Evolutionary conservation across 1,284 basidiomycete species (phyloP).

Genomic region (Prillingera fragicola): DNA sequence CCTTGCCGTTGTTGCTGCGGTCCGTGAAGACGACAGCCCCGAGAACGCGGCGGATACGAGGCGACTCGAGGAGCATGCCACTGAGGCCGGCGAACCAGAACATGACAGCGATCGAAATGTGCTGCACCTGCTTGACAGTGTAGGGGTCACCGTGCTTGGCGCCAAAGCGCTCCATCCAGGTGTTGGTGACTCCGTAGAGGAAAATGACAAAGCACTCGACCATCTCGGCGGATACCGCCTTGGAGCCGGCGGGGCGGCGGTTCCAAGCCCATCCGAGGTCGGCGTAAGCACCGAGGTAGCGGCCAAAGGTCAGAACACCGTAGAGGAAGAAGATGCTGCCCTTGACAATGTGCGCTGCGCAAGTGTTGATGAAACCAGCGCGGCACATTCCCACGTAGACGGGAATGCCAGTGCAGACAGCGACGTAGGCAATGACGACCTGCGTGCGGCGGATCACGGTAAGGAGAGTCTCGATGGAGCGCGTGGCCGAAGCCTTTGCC

Average conservation of each 20-base stretch:
- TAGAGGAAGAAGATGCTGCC: slow-evolving; percentile 87
- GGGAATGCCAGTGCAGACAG: slow-evolving; percentile 30
- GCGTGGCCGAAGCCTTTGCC: background rate
- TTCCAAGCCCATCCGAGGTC: slow-evolving; percentile 97
- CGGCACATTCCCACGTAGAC: slow-evolving; percentile 38
- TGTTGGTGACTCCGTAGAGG: slow-evolving; percentile 82
- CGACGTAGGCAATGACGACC: slow-evolving; percentile 37
- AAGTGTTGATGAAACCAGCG: slow-evolving; percentile 65
- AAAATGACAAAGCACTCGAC: slow-evolving; percentile 84
- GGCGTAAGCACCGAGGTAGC: slow-evolving; percentile 84
- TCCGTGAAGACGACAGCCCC: slow-evolving; percentile 19
- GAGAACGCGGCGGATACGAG: slow-evolving; percentile 55
- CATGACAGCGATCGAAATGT: slow-evolving; percentile 80
- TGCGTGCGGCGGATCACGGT: slow-evolving; percentile 36
- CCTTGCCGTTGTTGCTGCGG: slow-evolving; percentile 12
- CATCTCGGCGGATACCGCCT: slow-evolving; percentile 69
- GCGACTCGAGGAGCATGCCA: slow-evolving; percentile 85
- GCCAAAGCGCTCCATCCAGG: slow-evolving; percentile 95
- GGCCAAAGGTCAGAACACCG: slow-evolving; percentile 79
- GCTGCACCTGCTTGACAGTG: slow-evolving; percentile 89
- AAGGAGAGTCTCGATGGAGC: slow-evolving; percentile 24
- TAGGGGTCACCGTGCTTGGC: slow-evolving; percentile 73
- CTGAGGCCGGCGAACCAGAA: slow-evolving; percentile 91
- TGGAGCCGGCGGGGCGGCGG: slow-evolving; percentile 30
- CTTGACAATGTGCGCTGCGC: slow-evolving; percentile 91